Conservation (phyloP, 495 filamentous ascomycete species). For the Trichocladium antarcticum region DNA sequence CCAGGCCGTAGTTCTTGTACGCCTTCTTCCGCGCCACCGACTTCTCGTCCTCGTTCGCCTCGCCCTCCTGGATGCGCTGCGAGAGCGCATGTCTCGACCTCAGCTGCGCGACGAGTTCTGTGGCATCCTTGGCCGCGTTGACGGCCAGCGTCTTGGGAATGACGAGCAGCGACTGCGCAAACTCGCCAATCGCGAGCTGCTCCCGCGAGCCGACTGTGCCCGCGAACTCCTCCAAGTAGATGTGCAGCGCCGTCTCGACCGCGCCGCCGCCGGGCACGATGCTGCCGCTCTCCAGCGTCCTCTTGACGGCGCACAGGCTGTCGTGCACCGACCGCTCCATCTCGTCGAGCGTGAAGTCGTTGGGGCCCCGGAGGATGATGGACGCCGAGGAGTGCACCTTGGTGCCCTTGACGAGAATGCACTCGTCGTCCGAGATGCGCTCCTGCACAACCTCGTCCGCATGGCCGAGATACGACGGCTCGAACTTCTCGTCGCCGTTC, state of each 20-base stretch:
- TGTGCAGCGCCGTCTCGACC: slow-evolving; percentile 96
- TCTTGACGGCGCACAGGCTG: slow-evolving; percentile 91
- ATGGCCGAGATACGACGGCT: slow-evolving; percentile 72
- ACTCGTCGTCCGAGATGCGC: slow-evolving; percentile 96
- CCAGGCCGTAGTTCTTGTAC: slow-evolving; percentile 96
- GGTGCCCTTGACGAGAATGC: slow-evolving; percentile 91
- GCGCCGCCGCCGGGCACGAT: slow-evolving; percentile 95
- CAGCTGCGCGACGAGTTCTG: slow-evolving; percentile 89
- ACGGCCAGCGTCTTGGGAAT: slow-evolving; percentile 95
- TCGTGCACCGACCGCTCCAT: slow-evolving; percentile 99
- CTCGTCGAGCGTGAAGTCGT: slow-evolving; percentile 95
- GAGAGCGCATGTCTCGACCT: slow-evolving; percentile 89
- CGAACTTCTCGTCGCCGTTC: slow-evolving; percentile 96
- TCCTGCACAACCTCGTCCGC: slow-evolving; percentile 96
- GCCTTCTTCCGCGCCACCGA: slow-evolving; percentile 81
- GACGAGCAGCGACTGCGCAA: slow-evolving; percentile 83
- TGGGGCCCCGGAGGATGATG: slow-evolving; percentile 89
- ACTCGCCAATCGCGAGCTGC: slow-evolving; percentile 96
- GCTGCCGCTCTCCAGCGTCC: slow-evolving; percentile 90
- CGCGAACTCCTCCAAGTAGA: slow-evolving; percentile 99
- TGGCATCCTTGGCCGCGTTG: slow-evolving; percentile 92
- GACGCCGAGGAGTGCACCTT: slow-evolving; percentile 88
- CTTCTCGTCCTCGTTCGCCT: slow-evolving; percentile 77
- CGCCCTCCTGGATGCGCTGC: slow-evolving; percentile 74
- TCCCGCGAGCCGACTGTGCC: slow-evolving; percentile 94